phyloP scores from a whole-genome alignment of 306 rosid species.

The Echinosophora koreensis region DNA sequence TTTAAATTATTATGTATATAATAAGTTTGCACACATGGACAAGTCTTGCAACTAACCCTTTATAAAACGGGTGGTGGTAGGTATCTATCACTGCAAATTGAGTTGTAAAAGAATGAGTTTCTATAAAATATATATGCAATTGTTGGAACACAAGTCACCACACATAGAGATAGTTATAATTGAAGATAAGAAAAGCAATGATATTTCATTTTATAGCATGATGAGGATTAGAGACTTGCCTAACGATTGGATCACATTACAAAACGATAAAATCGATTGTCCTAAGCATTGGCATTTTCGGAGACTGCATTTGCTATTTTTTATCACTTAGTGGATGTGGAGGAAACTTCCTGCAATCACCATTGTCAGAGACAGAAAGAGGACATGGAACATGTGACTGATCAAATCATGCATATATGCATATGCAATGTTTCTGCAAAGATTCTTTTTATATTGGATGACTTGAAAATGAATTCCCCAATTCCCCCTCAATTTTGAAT shows the following conservation, averaged over 20 bases:
- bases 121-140: background rate
- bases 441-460: no score
- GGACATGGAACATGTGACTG: background rate
- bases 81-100: background rate
- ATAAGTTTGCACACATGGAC: background rate
- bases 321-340: background rate
- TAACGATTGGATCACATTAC: conserved; percentile 1
- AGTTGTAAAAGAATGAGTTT: background rate
- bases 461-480: no score
- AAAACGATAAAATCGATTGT: conserved; percentile 21
- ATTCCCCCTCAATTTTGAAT: background rate
- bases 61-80: conserved; percentile 1
- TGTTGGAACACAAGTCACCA: no score
- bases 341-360: conserved; percentile 42
- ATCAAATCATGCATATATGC: conserved; percentile 17
- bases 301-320: background rate
- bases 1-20: background rate
- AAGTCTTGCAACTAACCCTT: conserved; percentile 14
- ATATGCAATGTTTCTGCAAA: background rate
- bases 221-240: conserved; percentile 9
- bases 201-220: background rate
- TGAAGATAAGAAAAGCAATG: background rate
- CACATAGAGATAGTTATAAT: background rate
- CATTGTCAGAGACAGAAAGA: background rate
- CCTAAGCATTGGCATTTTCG: conserved; percentile 20